phyloP scores from a whole-genome alignment of 345 rosid genomes.

The Moringa oleifera region DNA sequence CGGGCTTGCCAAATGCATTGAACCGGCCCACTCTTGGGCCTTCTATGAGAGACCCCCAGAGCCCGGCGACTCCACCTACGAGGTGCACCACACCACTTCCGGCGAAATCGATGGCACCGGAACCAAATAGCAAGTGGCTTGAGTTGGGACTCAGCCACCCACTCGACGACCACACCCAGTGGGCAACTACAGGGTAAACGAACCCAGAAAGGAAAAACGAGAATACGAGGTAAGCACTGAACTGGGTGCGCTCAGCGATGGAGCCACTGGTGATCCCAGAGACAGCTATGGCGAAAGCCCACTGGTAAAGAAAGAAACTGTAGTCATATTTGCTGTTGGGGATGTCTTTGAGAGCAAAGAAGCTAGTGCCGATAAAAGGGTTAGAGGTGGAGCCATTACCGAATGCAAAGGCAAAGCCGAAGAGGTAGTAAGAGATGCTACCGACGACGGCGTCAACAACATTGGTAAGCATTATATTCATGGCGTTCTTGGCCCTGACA shows the following conservation, averaged over 20 bases:
- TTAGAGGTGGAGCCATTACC: slow-evolving; percentile 42
- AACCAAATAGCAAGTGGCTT: slow-evolving; percentile 34
- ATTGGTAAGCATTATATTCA: slow-evolving; percentile 66
- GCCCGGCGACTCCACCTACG: slow-evolving; percentile 52
- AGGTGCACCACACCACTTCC: slow-evolving; percentile 60
- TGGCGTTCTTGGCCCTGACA: slow-evolving; percentile 60
- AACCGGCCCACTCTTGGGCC: slow-evolving; percentile 59
- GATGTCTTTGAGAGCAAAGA: slow-evolving; percentile 42
- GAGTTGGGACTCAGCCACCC: slow-evolving; percentile 56
- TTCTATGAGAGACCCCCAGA: slow-evolving; percentile 50
- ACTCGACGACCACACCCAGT: slow-evolving; percentile 62
- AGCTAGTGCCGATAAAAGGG: slow-evolving; percentile 50
- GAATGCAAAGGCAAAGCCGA: slow-evolving; percentile 71
- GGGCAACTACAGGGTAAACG: slow-evolving; percentile 54
- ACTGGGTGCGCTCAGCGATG: slow-evolving; percentile 72
- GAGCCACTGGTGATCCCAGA: slow-evolving; percentile 69
- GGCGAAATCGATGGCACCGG: slow-evolving; percentile 62
- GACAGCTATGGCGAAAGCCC: slow-evolving; percentile 67
- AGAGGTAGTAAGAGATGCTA: slow-evolving; percentile 58
- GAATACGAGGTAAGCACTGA: slow-evolving; percentile 58
- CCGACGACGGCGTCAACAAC: slow-evolving; percentile 74
- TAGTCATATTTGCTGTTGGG: slow-evolving; percentile 40
- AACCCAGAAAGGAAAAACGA: slow-evolving; percentile 60
- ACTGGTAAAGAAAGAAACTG: slow-evolving; percentile 56
- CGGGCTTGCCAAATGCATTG: slow-evolving; percentile 46